Conservation (phyloP, 148 eudicot species). For the Fallopia convolvulus region DNA sequence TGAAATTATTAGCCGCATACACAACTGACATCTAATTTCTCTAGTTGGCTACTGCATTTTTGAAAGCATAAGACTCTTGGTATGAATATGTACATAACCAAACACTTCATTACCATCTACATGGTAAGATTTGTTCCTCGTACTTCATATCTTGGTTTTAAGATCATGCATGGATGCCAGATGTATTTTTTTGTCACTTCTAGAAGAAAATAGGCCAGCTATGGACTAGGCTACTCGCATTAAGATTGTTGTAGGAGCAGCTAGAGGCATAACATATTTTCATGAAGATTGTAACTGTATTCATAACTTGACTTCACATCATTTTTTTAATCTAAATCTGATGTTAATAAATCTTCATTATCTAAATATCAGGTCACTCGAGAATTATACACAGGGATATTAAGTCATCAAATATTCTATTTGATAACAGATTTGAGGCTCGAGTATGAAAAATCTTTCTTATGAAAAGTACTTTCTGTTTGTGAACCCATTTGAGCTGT, state of each 20-base stretch:
- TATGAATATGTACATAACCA: slow-evolving; percentile 62
- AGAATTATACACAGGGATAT: slow-evolving; percentile 51
- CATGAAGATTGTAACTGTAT: slow-evolving; percentile 39
- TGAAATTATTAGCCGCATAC: slow-evolving; percentile 64
- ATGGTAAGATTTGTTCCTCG: slow-evolving; percentile 36
- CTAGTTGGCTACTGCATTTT: slow-evolving; percentile 72
- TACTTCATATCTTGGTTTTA: slow-evolving; percentile 3
- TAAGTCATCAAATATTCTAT: slow-evolving; percentile 41
- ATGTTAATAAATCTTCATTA: neutral
- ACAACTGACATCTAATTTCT: slow-evolving; percentile 70
- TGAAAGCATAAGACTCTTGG: slow-evolving; percentile 51
- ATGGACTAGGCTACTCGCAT: slow-evolving; percentile 72
- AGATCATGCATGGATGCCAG: slow-evolving; percentile 2
- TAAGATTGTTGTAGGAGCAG: slow-evolving; percentile 82
- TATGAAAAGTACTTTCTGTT: neutral
- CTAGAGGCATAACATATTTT: slow-evolving; percentile 49
- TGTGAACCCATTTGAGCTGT: neutral
- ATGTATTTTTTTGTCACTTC: neutral
- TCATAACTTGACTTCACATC: neutral
- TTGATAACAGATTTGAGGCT: slow-evolving; percentile 50
- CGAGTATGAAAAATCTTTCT: slow-evolving; percentile 23
- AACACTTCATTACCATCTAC: slow-evolving; percentile 66
- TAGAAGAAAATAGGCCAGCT: slow-evolving; percentile 44
- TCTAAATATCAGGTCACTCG: slow-evolving; percentile 34
- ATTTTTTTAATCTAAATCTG: neutral